phyloP scores from a whole-genome alignment of 192 early-diverging fungal species.

The Coemansia sp. region DNA sequence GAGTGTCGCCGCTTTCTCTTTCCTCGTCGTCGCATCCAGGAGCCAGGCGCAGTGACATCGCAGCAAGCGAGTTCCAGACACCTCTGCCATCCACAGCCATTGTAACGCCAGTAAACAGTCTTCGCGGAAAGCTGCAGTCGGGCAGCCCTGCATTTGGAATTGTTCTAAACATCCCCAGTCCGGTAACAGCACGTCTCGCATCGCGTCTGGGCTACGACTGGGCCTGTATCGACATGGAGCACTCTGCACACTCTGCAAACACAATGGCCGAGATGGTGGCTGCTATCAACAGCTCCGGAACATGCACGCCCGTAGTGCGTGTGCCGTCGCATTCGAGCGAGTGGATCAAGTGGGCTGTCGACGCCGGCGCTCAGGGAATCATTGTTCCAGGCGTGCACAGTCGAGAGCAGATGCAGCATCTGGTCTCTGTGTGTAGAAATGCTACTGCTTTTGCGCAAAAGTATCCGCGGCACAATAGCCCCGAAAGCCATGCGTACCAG shows the following conservation, averaged over 20 bases:
- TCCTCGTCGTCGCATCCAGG: slow-evolving; percentile 3
- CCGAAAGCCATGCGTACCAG: not conserved
- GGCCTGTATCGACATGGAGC: slow-evolving; percentile 44
- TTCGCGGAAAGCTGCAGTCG: slow-evolving; percentile 28
- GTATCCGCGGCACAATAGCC: not conserved
- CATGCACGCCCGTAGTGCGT: slow-evolving; percentile 39
- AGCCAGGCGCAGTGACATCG: not conserved
- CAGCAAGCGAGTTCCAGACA: slow-evolving; percentile 3
- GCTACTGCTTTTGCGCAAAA: not conserved
- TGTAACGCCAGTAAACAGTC: slow-evolving; percentile 2
- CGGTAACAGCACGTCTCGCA: slow-evolving; percentile 24
- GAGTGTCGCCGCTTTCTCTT: slow-evolving; percentile 7
- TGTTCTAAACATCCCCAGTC: slow-evolving; percentile 41
- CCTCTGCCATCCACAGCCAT: slow-evolving; percentile 4
- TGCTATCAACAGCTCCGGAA: slow-evolving; percentile 23
- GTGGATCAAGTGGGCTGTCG: slow-evolving; percentile 41
- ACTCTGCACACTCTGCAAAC: slow-evolving; percentile 26
- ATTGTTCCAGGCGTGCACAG: slow-evolving; percentile 33
- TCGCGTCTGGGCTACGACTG: slow-evolving; percentile 47
- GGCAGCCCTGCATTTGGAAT: slow-evolving; percentile 31
- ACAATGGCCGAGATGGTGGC: slow-evolving; percentile 48
- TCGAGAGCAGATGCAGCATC: slow-evolving; percentile 31
- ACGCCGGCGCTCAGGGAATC: slow-evolving; percentile 45
- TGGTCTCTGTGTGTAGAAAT: slow-evolving; percentile 15
- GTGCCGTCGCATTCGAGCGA: slow-evolving; percentile 36